A percentile compares a stretch with the other conserved stretches of the same genome.
Evolutionary conservation across 257 asterid genomes (phyloP).

Genomic region (Ophiorrhiza pumila): DNA sequence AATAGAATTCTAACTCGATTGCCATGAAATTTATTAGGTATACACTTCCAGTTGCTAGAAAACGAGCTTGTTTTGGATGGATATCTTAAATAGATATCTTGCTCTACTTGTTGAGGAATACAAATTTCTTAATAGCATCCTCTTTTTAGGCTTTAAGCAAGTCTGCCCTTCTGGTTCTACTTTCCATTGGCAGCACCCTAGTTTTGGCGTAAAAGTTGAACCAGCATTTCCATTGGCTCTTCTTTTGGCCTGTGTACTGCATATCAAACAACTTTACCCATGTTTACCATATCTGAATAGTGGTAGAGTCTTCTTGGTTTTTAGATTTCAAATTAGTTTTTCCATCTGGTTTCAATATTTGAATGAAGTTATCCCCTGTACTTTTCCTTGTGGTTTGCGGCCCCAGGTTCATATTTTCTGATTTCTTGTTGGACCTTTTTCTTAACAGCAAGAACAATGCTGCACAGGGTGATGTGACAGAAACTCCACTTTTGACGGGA

Average conservation of each 20-base stretch:
- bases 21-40: neutral
- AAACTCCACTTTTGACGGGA: slow-evolving; percentile 40
- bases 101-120: neutral
- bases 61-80: neutral
- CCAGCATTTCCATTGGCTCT: neutral
- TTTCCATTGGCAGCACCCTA: neutral
- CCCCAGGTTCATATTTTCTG: slow-evolving; percentile 2
- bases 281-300: neutral
- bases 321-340: neutral
- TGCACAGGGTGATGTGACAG: slow-evolving; percentile 38
- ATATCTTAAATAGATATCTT: neutral
- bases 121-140: neutral
- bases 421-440: slow-evolving; percentile 3
- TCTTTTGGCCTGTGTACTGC: too few relatives aligned
- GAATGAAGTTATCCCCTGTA: neutral
- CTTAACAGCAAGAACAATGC: slow-evolving; percentile 35
- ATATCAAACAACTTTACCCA: neutral
- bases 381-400: neutral
- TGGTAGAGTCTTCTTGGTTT: neutral
- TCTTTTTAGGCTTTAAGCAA: neutral
- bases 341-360: neutral
- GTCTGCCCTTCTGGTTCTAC: neutral
- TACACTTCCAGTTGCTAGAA: neutral
- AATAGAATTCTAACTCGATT: neutral
- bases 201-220: neutral